Base-by-base conservation (phyloP, 176 grass and related monocot species). In the Cocos nucifera region DNA sequence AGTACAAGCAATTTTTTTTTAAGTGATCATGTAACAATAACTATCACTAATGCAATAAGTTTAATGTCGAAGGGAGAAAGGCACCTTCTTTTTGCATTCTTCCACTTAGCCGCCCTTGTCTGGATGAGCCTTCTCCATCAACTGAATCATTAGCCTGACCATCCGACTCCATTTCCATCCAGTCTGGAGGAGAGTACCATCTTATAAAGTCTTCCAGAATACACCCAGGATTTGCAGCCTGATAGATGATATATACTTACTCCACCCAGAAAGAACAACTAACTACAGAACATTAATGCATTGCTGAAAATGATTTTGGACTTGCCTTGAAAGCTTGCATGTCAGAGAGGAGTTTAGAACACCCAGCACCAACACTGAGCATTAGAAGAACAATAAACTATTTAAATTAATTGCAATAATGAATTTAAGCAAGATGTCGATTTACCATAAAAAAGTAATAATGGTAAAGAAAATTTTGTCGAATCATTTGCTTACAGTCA, bases 261-360 rank as follows among this genome's bases (percentile, higher is more conserved):
- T 44, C 35, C 35, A 44, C 35, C 7, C 35, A 12, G 35, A 44
- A 44, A 44, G 35, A 44, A 44, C 14, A 44, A 44, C 35, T 0
- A 44, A 44, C 35, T 44, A 44, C 35, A 44, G 27, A 4, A 32
- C 23, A 61, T 32, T 29, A 61, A 29, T 6, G 7, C 29, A 30
- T 35, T 35, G 7, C 15, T 61, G 58, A 49, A 54, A 55, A 23
- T 15, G 76, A 7, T 9, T 82, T 61, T 65, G 26, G 69, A 88
- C 87, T 88, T 88, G 81, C 93, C 93, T 92, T 98, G 78, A 98
- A 98, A 20, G 93, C 87, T 53, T 98, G 87, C 93, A 98, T 98
- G 66, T 98, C 93, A 57, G 93, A 98, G 63, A 98, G 69, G 66
- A 98, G 93, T 73, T 97, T 87, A 75, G 87, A 98, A 53, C 93